These are phyloP conservation scores for Colletotrichum cereale DNA, from an alignment of 2,329 filamentous ascomycete genomes.

Conservation along the genomic window DNA sequence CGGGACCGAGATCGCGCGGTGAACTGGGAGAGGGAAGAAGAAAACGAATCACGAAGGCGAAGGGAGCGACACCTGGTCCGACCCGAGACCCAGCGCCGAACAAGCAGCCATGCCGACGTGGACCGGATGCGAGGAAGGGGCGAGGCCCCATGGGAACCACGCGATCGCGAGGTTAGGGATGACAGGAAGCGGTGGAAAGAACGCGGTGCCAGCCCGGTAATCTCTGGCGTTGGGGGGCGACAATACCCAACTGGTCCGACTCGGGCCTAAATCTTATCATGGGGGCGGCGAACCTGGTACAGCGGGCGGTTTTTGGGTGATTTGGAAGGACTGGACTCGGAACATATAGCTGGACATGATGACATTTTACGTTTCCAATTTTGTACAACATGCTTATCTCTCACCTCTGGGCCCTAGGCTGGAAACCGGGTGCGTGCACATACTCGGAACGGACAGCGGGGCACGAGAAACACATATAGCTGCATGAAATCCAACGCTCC, in stretches of 20 bases:
- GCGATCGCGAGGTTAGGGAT: conserved; percentile 39
- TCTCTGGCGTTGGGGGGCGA: conserved; percentile 40
- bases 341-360: neutral
- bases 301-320: conserved; percentile 23
- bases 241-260: conserved; percentile 40
- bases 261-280: conserved; percentile 29
- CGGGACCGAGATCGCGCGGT: conserved; percentile 50
- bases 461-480: neutral
- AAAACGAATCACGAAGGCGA: conserved; percentile 47
- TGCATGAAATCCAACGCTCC: neutral
- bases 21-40: conserved; percentile 49
- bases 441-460: conserved; percentile 4
- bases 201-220: conserved; percentile 30
- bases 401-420: neutral
- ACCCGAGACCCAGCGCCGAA: conserved; percentile 57
- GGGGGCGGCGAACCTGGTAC: neutral
- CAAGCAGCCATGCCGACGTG: conserved; percentile 64
- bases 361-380: conserved; percentile 15
- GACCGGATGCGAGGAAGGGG: conserved; percentile 50
- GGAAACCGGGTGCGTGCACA: conserved; percentile 13
- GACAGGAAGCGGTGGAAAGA: conserved; percentile 41
- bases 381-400: conserved; percentile 14
- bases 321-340: neutral
- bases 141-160: conserved; percentile 34
- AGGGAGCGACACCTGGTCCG: conserved; percentile 53